These are phyloP conservation scores for Naganishia onofrii DNA, from an alignment of 768 basidiomycete species.

Conservation along the genomic window DNA sequence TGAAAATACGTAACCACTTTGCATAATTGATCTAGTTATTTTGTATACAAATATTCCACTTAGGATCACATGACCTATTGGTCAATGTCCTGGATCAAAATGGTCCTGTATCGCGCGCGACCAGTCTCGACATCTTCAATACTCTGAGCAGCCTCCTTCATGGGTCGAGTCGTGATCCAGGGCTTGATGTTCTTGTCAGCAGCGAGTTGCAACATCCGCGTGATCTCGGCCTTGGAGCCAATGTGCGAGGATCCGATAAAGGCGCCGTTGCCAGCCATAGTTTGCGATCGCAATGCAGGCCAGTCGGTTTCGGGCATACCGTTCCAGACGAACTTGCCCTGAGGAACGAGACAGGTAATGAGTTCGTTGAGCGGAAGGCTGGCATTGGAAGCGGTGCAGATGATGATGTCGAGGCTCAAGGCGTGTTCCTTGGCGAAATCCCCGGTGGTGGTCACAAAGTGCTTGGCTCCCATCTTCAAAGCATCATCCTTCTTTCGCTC, in stretches of 20 bases:
- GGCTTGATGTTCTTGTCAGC: constrained; percentile 60
- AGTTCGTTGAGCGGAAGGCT: constrained; percentile 59
- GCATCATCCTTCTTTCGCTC: constrained; percentile 62
- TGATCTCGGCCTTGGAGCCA: constrained; percentile 62
- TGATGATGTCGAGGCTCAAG: constrained; percentile 54
- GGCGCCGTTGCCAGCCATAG: constrained; percentile 45
- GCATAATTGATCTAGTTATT: neutral
- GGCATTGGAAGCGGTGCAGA: constrained; percentile 55
- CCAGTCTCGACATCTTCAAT: constrained; percentile 58
- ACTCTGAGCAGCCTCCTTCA: constrained; percentile 59
- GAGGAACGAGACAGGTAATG: constrained; percentile 59
- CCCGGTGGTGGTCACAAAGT: constrained; percentile 58
- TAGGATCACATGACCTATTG: constrained; percentile 1
- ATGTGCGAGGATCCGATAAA: constrained; percentile 53
- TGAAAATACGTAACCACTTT: too few relatives aligned
- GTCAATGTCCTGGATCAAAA: constrained; percentile 53
- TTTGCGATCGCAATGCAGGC: constrained; percentile 54
- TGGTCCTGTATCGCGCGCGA: constrained; percentile 60
- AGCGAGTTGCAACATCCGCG: constrained; percentile 64
- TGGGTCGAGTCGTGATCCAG: constrained; percentile 58
- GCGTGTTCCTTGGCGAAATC: constrained; percentile 47
- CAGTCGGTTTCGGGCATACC: constrained; percentile 60
- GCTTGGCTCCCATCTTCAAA: constrained; percentile 55
- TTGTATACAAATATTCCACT: neutral
- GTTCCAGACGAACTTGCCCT: constrained; percentile 62